Evolutionary conservation across 352 stramenopile genomes (phyloP).

Genomic region (Globisporangium abappressorium): DNA sequence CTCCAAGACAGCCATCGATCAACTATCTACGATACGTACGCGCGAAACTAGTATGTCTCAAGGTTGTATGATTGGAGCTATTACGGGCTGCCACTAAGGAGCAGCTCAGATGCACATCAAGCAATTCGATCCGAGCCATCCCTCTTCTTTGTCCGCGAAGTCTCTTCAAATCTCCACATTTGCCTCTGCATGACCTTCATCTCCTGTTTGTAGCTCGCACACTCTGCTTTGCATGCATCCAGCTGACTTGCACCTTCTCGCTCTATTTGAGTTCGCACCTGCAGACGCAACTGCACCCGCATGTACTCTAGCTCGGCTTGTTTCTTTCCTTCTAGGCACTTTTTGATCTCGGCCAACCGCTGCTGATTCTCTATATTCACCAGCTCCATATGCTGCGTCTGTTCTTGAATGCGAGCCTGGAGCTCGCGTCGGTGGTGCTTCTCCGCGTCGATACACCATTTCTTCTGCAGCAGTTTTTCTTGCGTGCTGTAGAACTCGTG

Average conservation of each 20-base stretch:
- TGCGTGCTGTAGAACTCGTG: slow-evolving; percentile 29
- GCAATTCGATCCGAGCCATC: neutral
- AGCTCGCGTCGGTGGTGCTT: slow-evolving; percentile 24
- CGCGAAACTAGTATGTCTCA: no score
- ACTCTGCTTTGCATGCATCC: neutral
- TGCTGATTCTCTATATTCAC: slow-evolving; percentile 26
- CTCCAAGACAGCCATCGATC: no score
- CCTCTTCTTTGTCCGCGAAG: neutral
- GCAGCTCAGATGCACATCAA: neutral
- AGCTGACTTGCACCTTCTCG: slow-evolving; percentile 3
- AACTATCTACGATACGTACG: no score
- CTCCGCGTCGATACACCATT: slow-evolving; percentile 27
- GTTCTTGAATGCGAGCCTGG: slow-evolving; percentile 20
- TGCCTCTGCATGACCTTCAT: neutral
- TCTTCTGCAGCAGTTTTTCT: slow-evolving; percentile 32
- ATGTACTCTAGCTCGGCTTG: slow-evolving; percentile 36
- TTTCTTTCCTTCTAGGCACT: slow-evolving; percentile 30
- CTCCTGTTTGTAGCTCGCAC: neutral
- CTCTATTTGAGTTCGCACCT: slow-evolving; percentile 33
- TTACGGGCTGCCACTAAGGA: no score
- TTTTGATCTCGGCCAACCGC: slow-evolving; percentile 23
- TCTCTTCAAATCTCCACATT: neutral
- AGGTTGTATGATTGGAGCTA: no score
- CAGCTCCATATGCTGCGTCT: slow-evolving; percentile 23
- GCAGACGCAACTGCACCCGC: slow-evolving; percentile 31